Evolutionary conservation across 108 stramenopile genomes (phyloP).

Genomic region (Discostella pseudostelligera): DNA sequence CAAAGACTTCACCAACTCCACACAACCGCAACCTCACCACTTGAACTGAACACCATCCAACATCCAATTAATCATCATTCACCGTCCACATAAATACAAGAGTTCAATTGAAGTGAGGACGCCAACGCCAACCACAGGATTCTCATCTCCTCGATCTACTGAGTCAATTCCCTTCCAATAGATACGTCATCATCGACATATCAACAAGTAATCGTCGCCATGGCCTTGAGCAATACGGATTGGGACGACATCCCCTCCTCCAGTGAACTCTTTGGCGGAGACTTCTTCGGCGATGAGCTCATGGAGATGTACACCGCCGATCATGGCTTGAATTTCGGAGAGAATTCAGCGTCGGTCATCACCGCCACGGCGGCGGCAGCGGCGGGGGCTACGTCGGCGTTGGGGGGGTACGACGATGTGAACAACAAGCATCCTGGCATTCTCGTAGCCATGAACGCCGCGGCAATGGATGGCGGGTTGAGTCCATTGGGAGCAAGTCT

Average conservation of each 20-base stretch:
- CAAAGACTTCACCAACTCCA: no score
- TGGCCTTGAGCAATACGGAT: slow-evolving; percentile 20
- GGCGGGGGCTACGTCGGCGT: not conserved
- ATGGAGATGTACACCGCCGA: slow-evolving; percentile 75
- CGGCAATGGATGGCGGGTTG: slow-evolving; percentile 39
- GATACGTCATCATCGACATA: slow-evolving; percentile 9
- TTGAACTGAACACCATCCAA: no score
- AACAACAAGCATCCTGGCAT: slow-evolving; percentile 27
- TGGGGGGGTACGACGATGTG: slow-evolving; percentile 16
- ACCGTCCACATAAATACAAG: no score
- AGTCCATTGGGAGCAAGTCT: slow-evolving; percentile 11
- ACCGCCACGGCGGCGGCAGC: slow-evolving; percentile 17
- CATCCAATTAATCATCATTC: no score
- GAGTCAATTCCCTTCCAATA: slow-evolving; percentile 4
- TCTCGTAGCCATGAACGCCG: slow-evolving; percentile 44
- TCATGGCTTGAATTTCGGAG: slow-evolving; percentile 44
- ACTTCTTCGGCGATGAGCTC: slow-evolving; percentile 80
- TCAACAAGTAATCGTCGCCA: not conserved
- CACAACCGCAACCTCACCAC: no score
- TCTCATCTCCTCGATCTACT: no score
- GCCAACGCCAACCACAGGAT: no score
- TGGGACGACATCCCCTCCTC: slow-evolving; percentile 49
- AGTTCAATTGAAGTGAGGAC: no score
- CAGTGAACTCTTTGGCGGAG: slow-evolving; percentile 75
- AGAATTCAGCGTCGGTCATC: slow-evolving; percentile 26